Base-by-base conservation (phyloP, 2,329 filamentous ascomycete genomes). In the Diaporthe citrichinensis region DNA sequence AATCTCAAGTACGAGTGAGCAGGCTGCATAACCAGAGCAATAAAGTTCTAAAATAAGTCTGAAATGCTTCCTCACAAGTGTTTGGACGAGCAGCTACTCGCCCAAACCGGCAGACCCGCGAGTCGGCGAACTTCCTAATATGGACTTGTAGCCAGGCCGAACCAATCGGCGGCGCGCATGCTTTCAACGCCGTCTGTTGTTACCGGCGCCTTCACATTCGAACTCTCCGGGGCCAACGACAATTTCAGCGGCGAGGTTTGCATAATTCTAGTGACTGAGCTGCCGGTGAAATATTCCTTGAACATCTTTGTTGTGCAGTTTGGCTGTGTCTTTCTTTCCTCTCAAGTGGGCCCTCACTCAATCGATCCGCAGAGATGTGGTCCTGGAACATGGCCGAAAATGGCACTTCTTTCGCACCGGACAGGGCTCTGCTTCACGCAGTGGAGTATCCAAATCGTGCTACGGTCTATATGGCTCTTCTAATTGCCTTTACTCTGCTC, bases 41-140 rank as follows among this genome's bases (percentile, higher is more conserved):
- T 20, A 68, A 53, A 31, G 65, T 39, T 68, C 15, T 68, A 7
- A 34, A 68, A 51, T 28, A 68, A 51, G 14, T 8, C 23, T 10
- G 23, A 28, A 8, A 39, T 41, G 3, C 15, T 41, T 15, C n/a
- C 2, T 28, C 0, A 28, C 49, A 55, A 53, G 8, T 68, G n/a
- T 28, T 41, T 69, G n/a, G 49, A 28, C 5, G 62, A 23, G 34
- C 14, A 15, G 15, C 34, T 4, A 23, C 23, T 28, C 2, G 34
- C 65, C 46, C n/a, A 69, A 69, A 41, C 15, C 15, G 49, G 31
- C 49, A 41, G 15, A 4, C 2, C 31, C 8, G 65, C 34, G 49
- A 14, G 7, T 69, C 65, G 65, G 65, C 34, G 34, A 55, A 20
- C 65, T 69, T 69, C 65, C 65, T 15, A 55, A 69, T 55, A 20